These are phyloP conservation scores for Penicillium simplicissimum DNA, from an alignment of 495 filamentous ascomycete genomes.

Conservation along the genomic window DNA sequence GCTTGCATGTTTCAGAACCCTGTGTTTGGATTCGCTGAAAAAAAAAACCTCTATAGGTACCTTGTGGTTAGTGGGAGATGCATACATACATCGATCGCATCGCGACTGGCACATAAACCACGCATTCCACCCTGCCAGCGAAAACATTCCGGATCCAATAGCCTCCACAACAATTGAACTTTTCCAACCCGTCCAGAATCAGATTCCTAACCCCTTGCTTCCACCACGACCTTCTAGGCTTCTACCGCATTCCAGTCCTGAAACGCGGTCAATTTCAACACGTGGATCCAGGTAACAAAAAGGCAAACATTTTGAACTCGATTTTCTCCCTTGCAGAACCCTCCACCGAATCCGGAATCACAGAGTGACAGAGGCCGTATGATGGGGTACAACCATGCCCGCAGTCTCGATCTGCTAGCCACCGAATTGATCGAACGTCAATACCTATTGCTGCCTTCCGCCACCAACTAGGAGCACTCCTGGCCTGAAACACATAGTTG, in stretches of 20 bases:
- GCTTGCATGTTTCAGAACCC: not conserved
- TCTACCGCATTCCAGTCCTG: conserved; percentile 6
- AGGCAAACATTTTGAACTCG: conserved; percentile 44
- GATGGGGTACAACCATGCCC: conserved; percentile 37
- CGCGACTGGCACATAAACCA: not conserved
- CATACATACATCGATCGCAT: not conserved
- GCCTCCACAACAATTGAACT: not conserved
- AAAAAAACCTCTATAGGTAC: not conserved
- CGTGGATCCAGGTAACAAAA: conserved; percentile 15
- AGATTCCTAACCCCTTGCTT: not conserved
- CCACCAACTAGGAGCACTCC: conserved; percentile 29
- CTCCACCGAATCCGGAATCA: conserved; percentile 41
- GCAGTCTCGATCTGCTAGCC: conserved; percentile 25
- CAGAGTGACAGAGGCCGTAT: conserved; percentile 54
- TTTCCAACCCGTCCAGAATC: not conserved
- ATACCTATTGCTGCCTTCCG: conserved; percentile 27
- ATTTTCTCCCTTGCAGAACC: conserved; percentile 54
- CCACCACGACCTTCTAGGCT: not conserved
- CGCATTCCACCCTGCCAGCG: conserved; percentile 3
- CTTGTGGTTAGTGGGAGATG: not conserved
- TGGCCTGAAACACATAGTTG: conserved; percentile 19
- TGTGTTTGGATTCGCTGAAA: not conserved
- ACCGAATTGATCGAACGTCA: conserved; percentile 36
- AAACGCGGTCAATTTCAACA: conserved; percentile 15
- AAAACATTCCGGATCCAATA: not conserved